Base-by-base conservation (phyloP, 768 basidiomycete genomes). In the Auriscalpium microsporum region DNA sequence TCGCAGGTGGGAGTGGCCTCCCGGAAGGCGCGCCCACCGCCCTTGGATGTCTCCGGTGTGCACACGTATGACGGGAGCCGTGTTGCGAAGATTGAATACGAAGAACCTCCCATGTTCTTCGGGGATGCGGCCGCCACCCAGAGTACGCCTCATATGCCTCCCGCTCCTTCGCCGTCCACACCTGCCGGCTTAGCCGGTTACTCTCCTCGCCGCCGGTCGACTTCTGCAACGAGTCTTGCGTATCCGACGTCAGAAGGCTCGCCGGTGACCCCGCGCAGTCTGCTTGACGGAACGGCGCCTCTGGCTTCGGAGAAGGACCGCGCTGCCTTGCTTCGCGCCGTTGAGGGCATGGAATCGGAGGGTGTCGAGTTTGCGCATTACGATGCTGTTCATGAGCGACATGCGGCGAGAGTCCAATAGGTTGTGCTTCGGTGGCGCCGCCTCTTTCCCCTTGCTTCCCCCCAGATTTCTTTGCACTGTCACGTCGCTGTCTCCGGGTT, bases 201-300 rank as follows among this genome's bases (percentile, higher is more conserved):
- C n/a, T 37, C 10, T 14, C 59, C 10, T 28, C 56, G 11, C 37
- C 56, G 5, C 52, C 57, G 8, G 21, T 53, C 28, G 50, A 19
- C 57, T 19, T 58, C 56, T 19, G 40, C 40, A 1, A 52, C 51
- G 9, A 60, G 58, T 28, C 52, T 55, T 10, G 57, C 45, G 14
- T 10, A 51, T 34, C 47, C 56, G 21, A 53, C 54, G 40, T 60
- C 59, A 3, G 59, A 58, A 19, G 53, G 55, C 6, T 58, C 57
- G 10, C 59, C 59, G 3, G 54, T 58, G 59, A 60, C 59, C 10
- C 50, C 59, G 21, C 56, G 54, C 40, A 48, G 50, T 28, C 53
- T 49, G 4, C 33, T 58, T 5, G 58, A 57, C 14, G 46, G 46
- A 19, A 16, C 4, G 46, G 14, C 46, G 21, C 21, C 11, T 13